phyloP scores from a whole-genome alignment of 75 land plant species.

The Ceratopteris richardii region DNA sequence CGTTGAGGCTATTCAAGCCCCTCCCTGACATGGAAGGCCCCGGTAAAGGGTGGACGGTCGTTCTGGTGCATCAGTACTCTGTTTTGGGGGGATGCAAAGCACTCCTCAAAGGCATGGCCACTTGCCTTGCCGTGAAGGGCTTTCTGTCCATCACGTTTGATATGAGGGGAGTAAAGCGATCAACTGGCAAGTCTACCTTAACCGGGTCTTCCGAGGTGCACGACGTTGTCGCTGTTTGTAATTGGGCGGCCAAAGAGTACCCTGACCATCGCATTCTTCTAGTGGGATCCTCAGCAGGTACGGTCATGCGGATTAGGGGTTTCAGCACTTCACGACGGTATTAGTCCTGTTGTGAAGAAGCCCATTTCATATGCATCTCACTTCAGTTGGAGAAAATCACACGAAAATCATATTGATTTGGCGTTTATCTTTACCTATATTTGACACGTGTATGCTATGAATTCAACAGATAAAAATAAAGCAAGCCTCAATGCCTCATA shows the following conservation, averaged over 20 bases:
- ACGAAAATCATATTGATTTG: too few species aligned
- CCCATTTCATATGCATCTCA: too few species aligned
- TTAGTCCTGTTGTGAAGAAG: too few species aligned
- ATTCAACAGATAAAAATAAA: too few species aligned
- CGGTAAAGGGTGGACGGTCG: slow-evolving; percentile 32
- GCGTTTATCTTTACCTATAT: too few species aligned
- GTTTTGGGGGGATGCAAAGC: slow-evolving; percentile 83
- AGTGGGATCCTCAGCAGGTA: slow-evolving; percentile 95
- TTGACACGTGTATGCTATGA: too few species aligned
- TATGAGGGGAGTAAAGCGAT: slow-evolving; percentile 78
- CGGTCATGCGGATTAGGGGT: too few species aligned
- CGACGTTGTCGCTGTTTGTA: slow-evolving; percentile 78
- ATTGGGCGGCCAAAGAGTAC: slow-evolving; percentile 49
- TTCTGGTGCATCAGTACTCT: slow-evolving; percentile 76
- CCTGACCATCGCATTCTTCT: slow-evolving; percentile 48
- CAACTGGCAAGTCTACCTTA: slow-evolving; percentile 64
- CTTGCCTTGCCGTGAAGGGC: slow-evolving; percentile 43
- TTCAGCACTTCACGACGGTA: too few species aligned
- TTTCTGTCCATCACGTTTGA: slow-evolving; percentile 65
- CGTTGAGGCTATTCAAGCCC: slow-evolving; percentile 44
- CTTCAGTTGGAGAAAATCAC: too few species aligned
- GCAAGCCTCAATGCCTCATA: too few species aligned
- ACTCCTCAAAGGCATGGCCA: slow-evolving; percentile 66
- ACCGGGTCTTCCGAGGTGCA: slow-evolving; percentile 79
- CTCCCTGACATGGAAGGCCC: slow-evolving; percentile 2